phyloP scores from a whole-genome alignment of 148 eudicot genomes.

The Rheum nobile region DNA sequence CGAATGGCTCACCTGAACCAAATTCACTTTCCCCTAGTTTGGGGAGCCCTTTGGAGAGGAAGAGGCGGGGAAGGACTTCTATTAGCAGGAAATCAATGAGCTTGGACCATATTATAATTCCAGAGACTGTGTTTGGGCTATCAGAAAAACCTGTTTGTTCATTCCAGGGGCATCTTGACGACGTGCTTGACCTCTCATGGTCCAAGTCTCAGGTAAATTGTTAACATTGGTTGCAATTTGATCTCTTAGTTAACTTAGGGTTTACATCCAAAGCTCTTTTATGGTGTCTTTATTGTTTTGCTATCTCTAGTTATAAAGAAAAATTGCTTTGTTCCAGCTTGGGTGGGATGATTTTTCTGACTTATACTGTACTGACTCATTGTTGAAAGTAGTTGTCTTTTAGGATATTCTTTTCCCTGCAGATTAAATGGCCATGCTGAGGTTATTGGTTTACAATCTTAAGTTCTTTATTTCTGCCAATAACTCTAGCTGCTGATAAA shows the following conservation, averaged over 20 bases:
- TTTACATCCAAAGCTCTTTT: background rate
- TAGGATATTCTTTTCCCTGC: background rate
- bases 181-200: slow-evolving; percentile 96
- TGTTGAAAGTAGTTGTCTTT: background rate
- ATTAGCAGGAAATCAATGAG: slow-evolving; percentile 70
- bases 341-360: background rate
- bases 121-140: slow-evolving; percentile 72
- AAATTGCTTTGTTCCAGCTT: background rate
- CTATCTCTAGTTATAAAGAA: background rate
- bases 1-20: slow-evolving; percentile 51
- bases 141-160: slow-evolving; percentile 91
- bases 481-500: background rate
- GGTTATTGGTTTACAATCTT: background rate
- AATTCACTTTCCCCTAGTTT: slow-evolving; percentile 49
- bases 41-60: slow-evolving; percentile 41
- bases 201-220: slow-evolving; percentile 76
- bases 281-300: slow-evolving; percentile 1
- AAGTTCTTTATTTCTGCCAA: background rate
- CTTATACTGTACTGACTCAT: background rate
- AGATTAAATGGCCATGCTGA: background rate
- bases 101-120: slow-evolving; percentile 38
- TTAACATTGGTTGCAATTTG: background rate
- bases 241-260: background rate
- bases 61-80: slow-evolving; percentile 66
- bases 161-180: slow-evolving; percentile 77